Base-by-base conservation (phyloP, 140 eudicot genomes). In the Ambrosia hybrid region DNA sequence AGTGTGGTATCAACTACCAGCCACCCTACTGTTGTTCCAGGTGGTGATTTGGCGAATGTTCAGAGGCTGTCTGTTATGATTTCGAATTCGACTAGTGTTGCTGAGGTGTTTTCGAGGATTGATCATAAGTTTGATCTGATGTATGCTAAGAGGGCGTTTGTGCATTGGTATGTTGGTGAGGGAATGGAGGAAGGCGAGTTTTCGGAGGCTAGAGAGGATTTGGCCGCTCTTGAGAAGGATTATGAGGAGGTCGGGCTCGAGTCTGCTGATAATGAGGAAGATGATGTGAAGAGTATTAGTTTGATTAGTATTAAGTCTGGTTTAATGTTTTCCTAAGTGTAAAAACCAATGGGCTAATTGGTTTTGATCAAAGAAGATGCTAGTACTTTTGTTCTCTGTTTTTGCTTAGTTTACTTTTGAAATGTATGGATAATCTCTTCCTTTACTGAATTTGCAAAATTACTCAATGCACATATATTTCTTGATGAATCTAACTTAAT, bases 161-260 rank as follows among this genome's bases (percentile, higher is more conserved):
- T 86, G 62, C 91, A 86, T 37, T 86, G 91, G 91, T 86, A 86
- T 56, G 91, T 86, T 2, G 91, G 91, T 69, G 91, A 86, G 78
- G 91, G 91, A 11, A 86, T 86, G 91, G 91, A 86, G 79, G 91
- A 83, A 76, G 91, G 91, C 0, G 91, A 86, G 60, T 83, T 86
- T 63, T 80, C 86, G 1, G 91, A 86, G 11, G 91, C 91, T 21
- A 76, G 91, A 13, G 91, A 86, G 86, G 91, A 86, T 53, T 80
- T 86, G 58, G 91, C 91, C 4, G 91, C 91, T 37, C 64, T 86
- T 11, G 91, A 86, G 84, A 86, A 83, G 91, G 30, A 86, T 75
- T 86, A 83, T 14, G 91, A 86, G 65, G 91, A 86, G 76, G 88
- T 86, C 13, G 91, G 91, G 10, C 84, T 83, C 34, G 91, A 86